Evolutionary conservation across 1,284 basidiomycete species (phyloP).

Genomic region (Caloboletus inedulis): DNA sequence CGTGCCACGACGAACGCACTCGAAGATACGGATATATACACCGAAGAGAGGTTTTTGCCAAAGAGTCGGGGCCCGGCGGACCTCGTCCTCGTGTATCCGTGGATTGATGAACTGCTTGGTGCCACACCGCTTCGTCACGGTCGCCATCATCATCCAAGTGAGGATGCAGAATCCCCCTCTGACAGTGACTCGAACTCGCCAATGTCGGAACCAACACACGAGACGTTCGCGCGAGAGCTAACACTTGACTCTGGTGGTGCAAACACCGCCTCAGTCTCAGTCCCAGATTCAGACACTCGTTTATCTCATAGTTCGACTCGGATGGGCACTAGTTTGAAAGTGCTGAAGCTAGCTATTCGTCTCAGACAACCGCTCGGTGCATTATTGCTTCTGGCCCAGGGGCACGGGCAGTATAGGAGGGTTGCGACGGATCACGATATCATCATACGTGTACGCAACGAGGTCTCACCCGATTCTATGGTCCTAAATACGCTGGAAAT

Average conservation of each 20-base stretch:
- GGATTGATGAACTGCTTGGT: conserved; percentile 17
- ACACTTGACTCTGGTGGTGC: background rate
- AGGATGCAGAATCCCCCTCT: background rate
- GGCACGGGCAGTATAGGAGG: conserved; percentile 14
- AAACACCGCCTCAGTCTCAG: background rate
- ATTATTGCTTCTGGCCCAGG: conserved; percentile 9
- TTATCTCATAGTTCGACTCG: background rate
- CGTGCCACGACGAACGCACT: conserved; percentile 6
- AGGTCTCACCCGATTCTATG: conserved; percentile 7
- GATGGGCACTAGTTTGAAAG: background rate
- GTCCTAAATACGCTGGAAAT: conserved; percentile 9
- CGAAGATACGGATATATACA: conserved; percentile 13
- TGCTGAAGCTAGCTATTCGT: conserved; percentile 8
- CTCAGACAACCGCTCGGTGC: conserved; percentile 15
- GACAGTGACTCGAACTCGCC: conserved; percentile 2
- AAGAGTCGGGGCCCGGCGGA: background rate
- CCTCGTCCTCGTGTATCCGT: conserved; percentile 20
- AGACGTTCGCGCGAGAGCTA: too few relatives aligned
- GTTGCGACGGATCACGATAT: conserved; percentile 18
- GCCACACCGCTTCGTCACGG: background rate
- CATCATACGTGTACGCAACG: conserved; percentile 5
- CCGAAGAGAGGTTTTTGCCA: background rate
- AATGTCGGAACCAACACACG: background rate
- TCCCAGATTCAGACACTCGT: background rate
- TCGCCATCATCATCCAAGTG: background rate